Conservation (phyloP, 2,329 filamentous ascomycete species). For the Aspergillus hortae region DNA sequence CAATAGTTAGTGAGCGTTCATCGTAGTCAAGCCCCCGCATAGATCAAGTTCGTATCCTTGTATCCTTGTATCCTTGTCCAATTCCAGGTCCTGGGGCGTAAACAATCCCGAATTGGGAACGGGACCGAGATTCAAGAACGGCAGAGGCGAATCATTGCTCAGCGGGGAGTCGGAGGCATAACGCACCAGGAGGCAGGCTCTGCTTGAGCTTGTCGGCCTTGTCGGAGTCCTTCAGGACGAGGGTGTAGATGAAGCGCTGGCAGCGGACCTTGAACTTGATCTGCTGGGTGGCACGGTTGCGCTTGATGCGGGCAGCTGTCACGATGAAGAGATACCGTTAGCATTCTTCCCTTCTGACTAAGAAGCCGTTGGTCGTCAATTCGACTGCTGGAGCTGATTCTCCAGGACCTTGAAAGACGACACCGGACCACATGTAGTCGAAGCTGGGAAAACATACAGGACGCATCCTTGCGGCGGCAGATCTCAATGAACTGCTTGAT, state of each 20-base stretch:
- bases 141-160: neutral
- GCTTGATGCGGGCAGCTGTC: conserved; percentile 86
- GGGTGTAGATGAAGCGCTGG: conserved; percentile 92
- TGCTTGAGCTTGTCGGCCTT: conserved; percentile 99
- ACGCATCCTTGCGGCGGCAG: conserved; percentile 98
- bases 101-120: no score
- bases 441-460: conserved; percentile 66
- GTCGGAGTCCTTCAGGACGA: conserved; percentile 96
- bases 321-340: conserved; percentile 15
- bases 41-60: no score
- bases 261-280: conserved; percentile 99
- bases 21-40: conserved; percentile 4
- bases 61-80: neutral
- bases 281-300: conserved; percentile 83
- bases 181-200: conserved; percentile 92
- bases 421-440: neutral
- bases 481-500: conserved; percentile 99
- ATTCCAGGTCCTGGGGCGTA: neutral
- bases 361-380: neutral
- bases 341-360: neutral
- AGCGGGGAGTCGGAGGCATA: conserved; percentile 6
- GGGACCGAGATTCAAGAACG: neutral
- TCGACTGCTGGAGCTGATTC: conserved; percentile 1
- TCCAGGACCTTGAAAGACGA: conserved; percentile 1
- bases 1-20: conserved; percentile 14